phyloP scores from a whole-genome alignment of 2,329 filamentous ascomycete genomes.

The Alternaria hordeiaustralica region DNA sequence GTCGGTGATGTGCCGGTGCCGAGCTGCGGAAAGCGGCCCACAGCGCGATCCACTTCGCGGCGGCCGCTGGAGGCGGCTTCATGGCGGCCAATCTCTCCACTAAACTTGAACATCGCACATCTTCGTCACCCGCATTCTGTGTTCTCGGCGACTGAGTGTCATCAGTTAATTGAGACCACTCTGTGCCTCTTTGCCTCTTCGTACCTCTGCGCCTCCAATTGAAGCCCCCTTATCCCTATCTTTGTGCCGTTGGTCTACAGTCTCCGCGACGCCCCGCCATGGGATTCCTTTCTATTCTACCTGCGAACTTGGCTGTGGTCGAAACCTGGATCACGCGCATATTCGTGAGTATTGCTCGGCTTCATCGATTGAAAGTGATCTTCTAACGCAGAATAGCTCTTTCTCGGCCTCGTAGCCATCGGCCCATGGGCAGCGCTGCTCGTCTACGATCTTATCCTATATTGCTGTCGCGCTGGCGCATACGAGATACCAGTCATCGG shows the following conservation, averaged over 20 bases:
- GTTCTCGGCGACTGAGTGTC: background rate
- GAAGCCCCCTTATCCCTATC: background rate
- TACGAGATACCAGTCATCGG: conserved; percentile 67
- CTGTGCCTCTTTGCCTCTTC: background rate
- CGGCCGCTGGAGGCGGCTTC: conserved; percentile 8
- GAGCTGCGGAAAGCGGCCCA: conserved; percentile 13
- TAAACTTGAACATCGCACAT: conserved; percentile 3
- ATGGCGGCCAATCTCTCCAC: conserved; percentile 2
- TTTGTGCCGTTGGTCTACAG: background rate
- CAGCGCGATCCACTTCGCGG: conserved; percentile 5
- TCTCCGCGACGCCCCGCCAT: conserved; percentile 49
- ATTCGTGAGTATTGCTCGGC: conserved; percentile 60
- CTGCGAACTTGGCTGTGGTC: conserved; percentile 61
- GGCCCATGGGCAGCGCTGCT: conserved; percentile 67
- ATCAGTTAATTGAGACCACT: background rate
- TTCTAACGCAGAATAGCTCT: conserved; percentile 56
- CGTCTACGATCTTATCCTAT: conserved; percentile 68
- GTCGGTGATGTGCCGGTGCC: background rate
- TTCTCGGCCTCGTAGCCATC: conserved; percentile 66
- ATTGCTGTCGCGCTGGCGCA: conserved; percentile 63
- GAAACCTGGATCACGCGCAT: conserved; percentile 68
- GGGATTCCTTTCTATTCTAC: conserved; percentile 71
- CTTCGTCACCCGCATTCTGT: background rate
- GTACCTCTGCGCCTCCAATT: background rate
- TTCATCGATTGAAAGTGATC: background rate